Conservation (phyloP, 2,329 filamentous ascomycete genomes). For the Rutstroemia sydowiana region DNA sequence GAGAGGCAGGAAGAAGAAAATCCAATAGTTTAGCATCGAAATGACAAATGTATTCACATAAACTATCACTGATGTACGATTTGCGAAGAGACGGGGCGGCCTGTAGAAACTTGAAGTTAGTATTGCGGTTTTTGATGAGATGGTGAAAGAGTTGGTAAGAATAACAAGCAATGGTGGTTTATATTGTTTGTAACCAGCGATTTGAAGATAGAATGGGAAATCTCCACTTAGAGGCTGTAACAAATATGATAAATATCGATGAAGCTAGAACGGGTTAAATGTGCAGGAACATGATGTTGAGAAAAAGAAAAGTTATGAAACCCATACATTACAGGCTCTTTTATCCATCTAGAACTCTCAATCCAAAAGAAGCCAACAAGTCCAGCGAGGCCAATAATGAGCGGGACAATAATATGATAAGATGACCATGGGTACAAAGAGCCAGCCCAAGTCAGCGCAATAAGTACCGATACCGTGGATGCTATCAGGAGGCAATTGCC, state of each 20-base stretch:
- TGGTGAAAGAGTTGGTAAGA: neutral
- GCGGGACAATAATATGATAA: neutral
- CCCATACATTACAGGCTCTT: neutral
- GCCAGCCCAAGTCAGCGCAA: neutral
- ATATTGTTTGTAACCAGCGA: too few relatives aligned
- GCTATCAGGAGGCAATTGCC: neutral
- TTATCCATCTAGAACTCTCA: neutral
- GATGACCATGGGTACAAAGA: neutral
- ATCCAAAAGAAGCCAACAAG: neutral
- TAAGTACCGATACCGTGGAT: neutral
- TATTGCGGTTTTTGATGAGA: neutral
- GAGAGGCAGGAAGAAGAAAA: conserved; percentile 34
- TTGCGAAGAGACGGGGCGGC: conserved; percentile 9
- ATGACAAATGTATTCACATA: conserved; percentile 34
- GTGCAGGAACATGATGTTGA: too few relatives aligned
- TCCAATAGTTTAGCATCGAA: conserved; percentile 32
- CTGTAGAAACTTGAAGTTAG: neutral
- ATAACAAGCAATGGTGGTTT: neutral
- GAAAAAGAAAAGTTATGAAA: neutral
- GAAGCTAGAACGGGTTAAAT: neutral
- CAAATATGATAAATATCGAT: neutral
- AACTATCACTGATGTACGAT: conserved; percentile 16
- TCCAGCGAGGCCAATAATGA: neutral
- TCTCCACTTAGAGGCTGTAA: neutral
- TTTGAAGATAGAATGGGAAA: too few relatives aligned